phyloP scores from a whole-genome alignment of 345 rosid genomes.

The Rhodamnia argentea region DNA sequence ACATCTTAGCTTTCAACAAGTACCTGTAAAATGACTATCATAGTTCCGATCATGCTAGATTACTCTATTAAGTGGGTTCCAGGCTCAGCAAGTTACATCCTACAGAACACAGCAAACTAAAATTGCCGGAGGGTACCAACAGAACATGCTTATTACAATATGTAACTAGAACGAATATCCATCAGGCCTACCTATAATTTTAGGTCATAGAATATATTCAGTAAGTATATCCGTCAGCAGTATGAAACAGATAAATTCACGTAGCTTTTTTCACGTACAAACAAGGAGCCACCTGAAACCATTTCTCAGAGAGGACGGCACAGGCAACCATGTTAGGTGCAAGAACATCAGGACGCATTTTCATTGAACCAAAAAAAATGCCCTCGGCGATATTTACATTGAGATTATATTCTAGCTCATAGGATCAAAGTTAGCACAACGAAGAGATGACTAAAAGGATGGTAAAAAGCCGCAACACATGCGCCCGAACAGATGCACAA shows the following conservation, averaged over 20 bases:
- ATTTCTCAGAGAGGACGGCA: not conserved
- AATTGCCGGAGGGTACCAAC: not conserved
- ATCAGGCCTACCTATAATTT: not conserved
- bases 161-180: not conserved
- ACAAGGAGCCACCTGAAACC: not conserved
- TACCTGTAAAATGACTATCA: not conserved
- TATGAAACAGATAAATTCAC: not conserved
- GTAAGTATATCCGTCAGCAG: not conserved
- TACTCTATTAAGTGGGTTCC: not conserved
- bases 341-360: not conserved
- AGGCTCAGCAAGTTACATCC: not conserved
- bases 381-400: not conserved
- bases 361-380: not conserved
- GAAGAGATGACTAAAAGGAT: not conserved
- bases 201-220: not conserved
- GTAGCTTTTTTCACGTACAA: not conserved
- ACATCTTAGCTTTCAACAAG: not conserved
- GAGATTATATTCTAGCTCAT: not conserved
- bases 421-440: not conserved
- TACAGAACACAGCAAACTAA: not conserved
- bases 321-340: not conserved
- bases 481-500: not conserved
- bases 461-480: not conserved
- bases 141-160: not conserved
- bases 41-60: not conserved